A percentile compares a stretch with the other conserved stretches of the same genome.
Evolutionary conservation across 2,329 filamentous ascomycete genomes (phyloP).

Genomic region (Exophiala xenobiotica): DNA sequence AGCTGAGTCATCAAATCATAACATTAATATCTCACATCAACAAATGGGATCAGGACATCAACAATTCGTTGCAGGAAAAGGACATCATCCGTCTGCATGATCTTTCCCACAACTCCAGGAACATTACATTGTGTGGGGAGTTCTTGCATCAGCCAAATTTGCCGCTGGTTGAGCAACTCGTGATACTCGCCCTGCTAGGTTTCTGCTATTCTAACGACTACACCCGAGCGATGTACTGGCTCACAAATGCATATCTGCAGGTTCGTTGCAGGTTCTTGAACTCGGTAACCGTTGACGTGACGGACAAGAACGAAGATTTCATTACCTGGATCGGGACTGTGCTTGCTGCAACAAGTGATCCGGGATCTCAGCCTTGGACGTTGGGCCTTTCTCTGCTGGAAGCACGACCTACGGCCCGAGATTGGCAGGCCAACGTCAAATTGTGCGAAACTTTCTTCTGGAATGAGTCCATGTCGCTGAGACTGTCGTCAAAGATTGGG

Average conservation of each 20-base stretch:
- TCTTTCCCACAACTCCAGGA: constrained; percentile 10
- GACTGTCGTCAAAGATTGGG: constrained; percentile 12
- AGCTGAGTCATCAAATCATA: constrained; percentile 21
- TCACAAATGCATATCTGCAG: constrained; percentile 17
- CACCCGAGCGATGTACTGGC: constrained; percentile 15
- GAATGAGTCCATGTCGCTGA: constrained; percentile 19
- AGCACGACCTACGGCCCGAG: constrained; percentile 6
- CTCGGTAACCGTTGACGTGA: constrained; percentile 10
- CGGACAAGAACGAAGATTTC: constrained; percentile 11
- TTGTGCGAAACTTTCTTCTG: constrained; percentile 16
- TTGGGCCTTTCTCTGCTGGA: constrained; percentile 9
- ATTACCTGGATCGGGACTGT: constrained; percentile 14
- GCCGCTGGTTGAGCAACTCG: constrained; percentile 15
- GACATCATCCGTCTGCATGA: constrained; percentile 10
- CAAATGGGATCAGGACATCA: constrained; percentile 13
- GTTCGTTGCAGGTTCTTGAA: constrained; percentile 13
- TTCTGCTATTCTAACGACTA: constrained; percentile 19
- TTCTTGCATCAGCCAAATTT: constrained; percentile 13
- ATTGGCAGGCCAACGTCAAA: constrained; percentile 18
- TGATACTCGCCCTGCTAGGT: constrained; percentile 11
- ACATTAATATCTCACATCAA: constrained; percentile 12
- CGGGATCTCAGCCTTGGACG: constrained; percentile 5
- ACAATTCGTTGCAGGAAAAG: constrained; percentile 6
- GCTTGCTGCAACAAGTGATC: constrained; percentile 14
- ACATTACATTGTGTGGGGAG: constrained; percentile 17